These are phyloP conservation scores for Jaminaea rosea DNA, from an alignment of 1,284 basidiomycete genomes.

Conservation along the genomic window DNA sequence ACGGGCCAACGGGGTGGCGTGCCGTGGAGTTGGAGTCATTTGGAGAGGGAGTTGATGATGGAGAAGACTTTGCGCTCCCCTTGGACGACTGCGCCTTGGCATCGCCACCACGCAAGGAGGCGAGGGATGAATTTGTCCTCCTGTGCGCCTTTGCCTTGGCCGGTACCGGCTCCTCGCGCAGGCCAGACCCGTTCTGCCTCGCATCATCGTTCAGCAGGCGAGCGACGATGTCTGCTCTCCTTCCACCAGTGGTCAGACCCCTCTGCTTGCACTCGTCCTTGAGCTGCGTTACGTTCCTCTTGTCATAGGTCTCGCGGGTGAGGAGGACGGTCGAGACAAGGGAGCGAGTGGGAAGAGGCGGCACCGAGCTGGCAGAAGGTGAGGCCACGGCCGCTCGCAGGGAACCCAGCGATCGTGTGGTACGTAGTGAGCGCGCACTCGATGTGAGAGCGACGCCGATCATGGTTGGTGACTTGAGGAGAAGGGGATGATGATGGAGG, in stretches of 20 bases:
- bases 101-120: not conserved
- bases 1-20: not conserved
- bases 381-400: not conserved
- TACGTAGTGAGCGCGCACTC: slow-evolving; percentile 1
- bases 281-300: slow-evolving; percentile 1
- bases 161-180: not conserved
- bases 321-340: slow-evolving; percentile 9
- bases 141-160: not conserved
- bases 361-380: not conserved
- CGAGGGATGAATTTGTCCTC: not conserved
- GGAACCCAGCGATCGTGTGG: slow-evolving; percentile 1
- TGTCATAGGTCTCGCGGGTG: slow-evolving; percentile 3
- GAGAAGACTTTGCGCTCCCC: not conserved
- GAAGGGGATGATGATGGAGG: slow-evolving; percentile 5
- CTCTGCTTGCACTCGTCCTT: slow-evolving; percentile 7
- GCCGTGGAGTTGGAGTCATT: not conserved
- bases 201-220: slow-evolving; percentile 9
- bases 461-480: slow-evolving; percentile 6
- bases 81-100: not conserved
- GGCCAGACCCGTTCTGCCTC: not conserved
- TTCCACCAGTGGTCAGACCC: slow-evolving; percentile 9
- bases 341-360: not conserved
- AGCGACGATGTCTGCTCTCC: slow-evolving; percentile 4
- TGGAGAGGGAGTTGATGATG: not conserved
- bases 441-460: not conserved